phyloP scores from a whole-genome alignment of 2,329 filamentous ascomycete species.

The Fusarium abutilonis region DNA sequence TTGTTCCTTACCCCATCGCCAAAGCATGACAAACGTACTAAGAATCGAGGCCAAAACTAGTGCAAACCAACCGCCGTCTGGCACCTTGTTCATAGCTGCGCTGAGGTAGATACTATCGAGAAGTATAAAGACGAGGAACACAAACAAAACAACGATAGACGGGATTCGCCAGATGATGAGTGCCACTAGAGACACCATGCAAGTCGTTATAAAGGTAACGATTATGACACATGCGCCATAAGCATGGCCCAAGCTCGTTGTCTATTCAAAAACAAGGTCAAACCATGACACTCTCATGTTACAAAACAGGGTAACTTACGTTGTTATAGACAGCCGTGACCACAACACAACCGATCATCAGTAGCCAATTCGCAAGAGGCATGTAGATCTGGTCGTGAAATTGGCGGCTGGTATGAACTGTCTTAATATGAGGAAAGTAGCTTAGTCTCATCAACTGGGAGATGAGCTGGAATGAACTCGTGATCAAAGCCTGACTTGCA shows the following conservation, averaged over 20 bases:
- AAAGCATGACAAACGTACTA: slow-evolving; percentile 73
- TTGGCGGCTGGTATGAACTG: slow-evolving; percentile 73
- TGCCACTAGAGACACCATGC: slow-evolving; percentile 76
- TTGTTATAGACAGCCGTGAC: slow-evolving; percentile 80
- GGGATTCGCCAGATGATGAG: slow-evolving; percentile 76
- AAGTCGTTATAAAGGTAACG: slow-evolving; percentile 81
- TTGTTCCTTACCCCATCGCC: slow-evolving; percentile 81
- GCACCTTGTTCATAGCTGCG: slow-evolving; percentile 76
- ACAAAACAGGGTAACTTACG: slow-evolving; percentile 50
- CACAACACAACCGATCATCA: slow-evolving; percentile 79
- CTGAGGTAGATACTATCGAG: slow-evolving; percentile 77
- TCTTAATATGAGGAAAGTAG: slow-evolving; percentile 80
- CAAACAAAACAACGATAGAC: slow-evolving; percentile 66
- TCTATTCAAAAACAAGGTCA: slow-evolving; percentile 52
- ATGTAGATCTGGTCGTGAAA: slow-evolving; percentile 83
- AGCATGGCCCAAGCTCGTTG: slow-evolving; percentile 74
- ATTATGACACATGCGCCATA: slow-evolving; percentile 84
- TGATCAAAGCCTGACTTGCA: slow-evolving; percentile 82
- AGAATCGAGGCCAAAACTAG: slow-evolving; percentile 71
- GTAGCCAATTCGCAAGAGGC: slow-evolving; percentile 78
- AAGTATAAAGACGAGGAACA: slow-evolving; percentile 71
- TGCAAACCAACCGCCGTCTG: slow-evolving; percentile 82
- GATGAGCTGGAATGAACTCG: slow-evolving; percentile 75
- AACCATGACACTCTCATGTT: neutral
- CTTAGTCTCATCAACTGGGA: slow-evolving; percentile 75